A percentile compares a stretch with the other conserved stretches of the same genome.
Conservation (phyloP, 495 filamentous ascomycete genomes). For the Parathielavia hyrcaniae region DNA sequence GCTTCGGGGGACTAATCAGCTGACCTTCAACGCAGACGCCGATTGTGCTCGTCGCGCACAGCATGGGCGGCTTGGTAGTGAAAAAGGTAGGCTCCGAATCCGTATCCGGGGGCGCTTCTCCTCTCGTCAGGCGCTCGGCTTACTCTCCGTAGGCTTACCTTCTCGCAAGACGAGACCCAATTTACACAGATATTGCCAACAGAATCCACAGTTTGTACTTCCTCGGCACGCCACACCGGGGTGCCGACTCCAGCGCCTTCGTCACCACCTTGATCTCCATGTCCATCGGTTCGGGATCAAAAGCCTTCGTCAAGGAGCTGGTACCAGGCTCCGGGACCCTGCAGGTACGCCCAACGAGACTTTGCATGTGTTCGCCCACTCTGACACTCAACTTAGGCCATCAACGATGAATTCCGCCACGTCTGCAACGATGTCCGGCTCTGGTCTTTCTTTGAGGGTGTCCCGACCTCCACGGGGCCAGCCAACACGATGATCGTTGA, state of each 20-base stretch:
- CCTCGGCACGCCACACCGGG: conserved; percentile 30
- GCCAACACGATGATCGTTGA: conserved; percentile 30
- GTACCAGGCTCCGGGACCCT: conserved; percentile 24
- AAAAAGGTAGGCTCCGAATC: conserved; percentile 24
- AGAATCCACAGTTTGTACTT: conserved; percentile 28
- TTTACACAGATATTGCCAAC: conserved; percentile 18
- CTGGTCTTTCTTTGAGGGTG: conserved; percentile 46
- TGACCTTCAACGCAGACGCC: conserved; percentile 17
- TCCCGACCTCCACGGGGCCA: conserved; percentile 31
- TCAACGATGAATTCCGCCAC: conserved; percentile 47
- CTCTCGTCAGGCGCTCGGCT: too few species aligned
- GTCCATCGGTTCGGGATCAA: conserved; percentile 18
- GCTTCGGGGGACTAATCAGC: background rate
- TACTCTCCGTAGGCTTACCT: conserved; percentile 22
- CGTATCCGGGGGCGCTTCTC: too few species aligned
- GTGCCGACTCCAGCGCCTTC: conserved; percentile 17
- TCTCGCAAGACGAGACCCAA: conserved; percentile 23
- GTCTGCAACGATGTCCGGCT: conserved; percentile 30
- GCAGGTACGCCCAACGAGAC: background rate
- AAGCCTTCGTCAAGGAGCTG: conserved; percentile 41
- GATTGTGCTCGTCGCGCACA: conserved; percentile 30
- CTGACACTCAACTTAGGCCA: conserved; percentile 8
- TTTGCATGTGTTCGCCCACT: background rate
- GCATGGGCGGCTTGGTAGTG: conserved; percentile 32
- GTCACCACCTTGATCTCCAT: conserved; percentile 13